Conservation (phyloP, 2,329 filamentous ascomycete species). For the Xylariaceae sp. region DNA sequence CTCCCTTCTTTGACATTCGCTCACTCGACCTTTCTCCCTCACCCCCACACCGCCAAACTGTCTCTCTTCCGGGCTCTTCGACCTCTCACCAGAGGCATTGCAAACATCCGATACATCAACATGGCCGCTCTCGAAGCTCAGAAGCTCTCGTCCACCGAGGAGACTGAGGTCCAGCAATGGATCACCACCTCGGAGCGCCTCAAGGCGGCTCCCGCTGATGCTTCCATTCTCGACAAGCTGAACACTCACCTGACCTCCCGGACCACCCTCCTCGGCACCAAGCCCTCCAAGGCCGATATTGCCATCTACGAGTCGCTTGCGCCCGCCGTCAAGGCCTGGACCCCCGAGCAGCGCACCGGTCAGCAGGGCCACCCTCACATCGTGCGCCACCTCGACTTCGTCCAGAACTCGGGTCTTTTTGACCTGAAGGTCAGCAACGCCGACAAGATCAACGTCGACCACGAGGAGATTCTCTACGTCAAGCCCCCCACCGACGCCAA, state of each 20-base stretch:
- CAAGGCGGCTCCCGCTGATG: constrained; percentile 54
- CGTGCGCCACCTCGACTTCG: constrained; percentile 86
- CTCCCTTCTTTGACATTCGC: background rate
- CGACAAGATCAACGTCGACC: constrained; percentile 74
- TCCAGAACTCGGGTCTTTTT: constrained; percentile 80
- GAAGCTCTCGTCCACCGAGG: constrained; percentile 72
- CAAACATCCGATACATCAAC: constrained; percentile 41
- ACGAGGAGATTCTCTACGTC: constrained; percentile 75
- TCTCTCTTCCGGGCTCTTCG: constrained; percentile 37
- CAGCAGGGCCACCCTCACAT: constrained; percentile 86
- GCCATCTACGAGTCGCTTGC: constrained; percentile 75
- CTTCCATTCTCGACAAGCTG: constrained; percentile 67
- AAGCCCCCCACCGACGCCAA: constrained; percentile 87
- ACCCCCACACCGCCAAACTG: constrained; percentile 27
- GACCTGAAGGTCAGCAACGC: constrained; percentile 62
- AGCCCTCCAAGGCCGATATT: constrained; percentile 83
- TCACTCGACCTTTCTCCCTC: constrained; percentile 6
- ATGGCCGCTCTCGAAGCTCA: constrained; percentile 63
- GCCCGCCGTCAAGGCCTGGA: constrained; percentile 73
- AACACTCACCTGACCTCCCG: constrained; percentile 84
- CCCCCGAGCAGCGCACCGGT: constrained; percentile 79
- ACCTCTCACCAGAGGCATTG: constrained; percentile 31
- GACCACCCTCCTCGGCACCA: constrained; percentile 82
- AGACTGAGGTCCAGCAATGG: constrained; percentile 87
- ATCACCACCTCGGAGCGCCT: constrained; percentile 70